Evolutionary conservation across 202 grass and related monocot genomes (phyloP), one percentile per base, ranked within the genome.

Genomic region (Cymbopogon flexuosus): DNA sequence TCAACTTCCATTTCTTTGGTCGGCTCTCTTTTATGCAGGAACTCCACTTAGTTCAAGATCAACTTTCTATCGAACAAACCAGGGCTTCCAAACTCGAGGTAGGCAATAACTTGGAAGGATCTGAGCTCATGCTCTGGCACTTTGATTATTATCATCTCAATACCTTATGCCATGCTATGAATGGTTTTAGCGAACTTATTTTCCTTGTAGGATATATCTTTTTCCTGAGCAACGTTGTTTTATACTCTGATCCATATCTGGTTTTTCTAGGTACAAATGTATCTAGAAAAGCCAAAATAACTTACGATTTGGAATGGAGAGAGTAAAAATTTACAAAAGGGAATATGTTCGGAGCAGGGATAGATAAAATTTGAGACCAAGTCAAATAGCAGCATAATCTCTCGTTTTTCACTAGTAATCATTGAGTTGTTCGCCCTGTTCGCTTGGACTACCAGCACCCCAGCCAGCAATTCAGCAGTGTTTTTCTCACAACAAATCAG

Each of bases 71-170:
- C 2, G 89, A 88, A 68, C 61, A 75, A 73, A 22, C 24, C 7
- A 91, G 81, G 60, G 70, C 77, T 58, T 85, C 78, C 41, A 84
- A 85, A 74, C 81, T 85, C 24, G 85, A 91, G 89, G 89, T 91
- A 84, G 4, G 49, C n/a, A 41, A 24, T 51, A 40, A 75, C n/a
- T 24, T 67, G 21, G 18, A 40, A 66, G 37, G 36, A 22, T 83
- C 35, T 63, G 22, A 70, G 54, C 58, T 19, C 33, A 64, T 88
- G 62, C 72, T 88, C 13, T 64, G 70, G 6, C 27, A 71, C 67
- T 64, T 23, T 1, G 15, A 80, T 43, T 70, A 56, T 46, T 37
- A 66, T 73, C 10, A 54, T n/a, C 43, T 78, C 2, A 10, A 65
- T 66, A 65, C 57, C 33, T 34, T 10, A 21, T 18, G 19, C 1